Percentiles rank a stretch among this genome's conserved stretches.
Conservation (phyloP, 2,329 filamentous ascomycete genomes). For the Alternaria sp. region DNA sequence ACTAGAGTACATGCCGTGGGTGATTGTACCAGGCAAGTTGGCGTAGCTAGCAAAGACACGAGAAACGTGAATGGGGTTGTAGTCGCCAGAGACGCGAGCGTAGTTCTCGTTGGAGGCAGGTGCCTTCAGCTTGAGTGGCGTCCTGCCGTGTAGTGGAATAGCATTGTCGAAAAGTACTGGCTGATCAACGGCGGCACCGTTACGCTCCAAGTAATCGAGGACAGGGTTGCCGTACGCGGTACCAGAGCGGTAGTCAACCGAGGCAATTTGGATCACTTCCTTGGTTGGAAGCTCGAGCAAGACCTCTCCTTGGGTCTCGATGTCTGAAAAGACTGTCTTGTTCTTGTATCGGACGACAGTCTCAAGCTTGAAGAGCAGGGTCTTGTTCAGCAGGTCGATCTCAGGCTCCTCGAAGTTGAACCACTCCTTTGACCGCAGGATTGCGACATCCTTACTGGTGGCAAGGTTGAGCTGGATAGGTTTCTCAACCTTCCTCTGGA, state of each 20-base stretch:
- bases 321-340: conserved; percentile 86
- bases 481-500: conserved; percentile 96
- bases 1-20: conserved; percentile 99
- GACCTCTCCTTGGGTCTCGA: conserved; percentile 92
- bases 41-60: conserved; percentile 96
- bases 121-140: conserved; percentile 85
- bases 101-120: conserved; percentile 98
- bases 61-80: conserved; percentile 98
- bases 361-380: conserved; percentile 93
- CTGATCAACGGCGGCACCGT: conserved; percentile 93
- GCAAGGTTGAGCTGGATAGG: conserved; percentile 91
- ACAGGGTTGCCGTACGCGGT: conserved; percentile 95
- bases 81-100: conserved; percentile 95
- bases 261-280: conserved; percentile 97
- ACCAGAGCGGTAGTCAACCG: conserved; percentile 92
- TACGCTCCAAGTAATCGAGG: conserved; percentile 91
- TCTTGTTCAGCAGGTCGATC: conserved; percentile 89
- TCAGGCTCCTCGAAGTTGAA: conserved; percentile 87
- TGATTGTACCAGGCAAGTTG: conserved; percentile 95
- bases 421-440: conserved; percentile 97
- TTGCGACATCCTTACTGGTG: conserved; percentile 89
- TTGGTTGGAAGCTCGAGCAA: conserved; percentile 94
- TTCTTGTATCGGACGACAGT: conserved; percentile 95
- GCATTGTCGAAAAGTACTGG: conserved; percentile 97
- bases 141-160: conserved; percentile 93